Base-by-base conservation (phyloP, 768 basidiomycete species). In the Coprinellus micaceus region DNA sequence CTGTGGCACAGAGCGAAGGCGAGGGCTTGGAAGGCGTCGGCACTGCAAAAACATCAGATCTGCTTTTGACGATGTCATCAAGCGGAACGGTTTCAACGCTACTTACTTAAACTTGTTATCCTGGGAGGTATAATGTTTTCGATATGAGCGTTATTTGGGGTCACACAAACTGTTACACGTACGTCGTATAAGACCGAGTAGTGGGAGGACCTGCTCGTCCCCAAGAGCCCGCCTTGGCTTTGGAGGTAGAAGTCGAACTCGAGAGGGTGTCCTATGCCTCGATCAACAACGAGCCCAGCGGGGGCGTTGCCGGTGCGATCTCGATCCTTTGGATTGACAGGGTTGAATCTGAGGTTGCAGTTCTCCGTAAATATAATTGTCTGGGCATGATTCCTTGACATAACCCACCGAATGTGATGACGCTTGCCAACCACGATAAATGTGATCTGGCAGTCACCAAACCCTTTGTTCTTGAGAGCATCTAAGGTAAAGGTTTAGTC, bases 171-270 rank as follows among this genome's bases (percentile, higher is more conserved):
- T n/a, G n/a, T n/a, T n/a, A n/a, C n/a, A n/a, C n/a, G n/a, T n/a
- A n/a, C n/a, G 21, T 69, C 78, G 33, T 22, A 47, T 2, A 57
- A 10, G 57, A 78, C 77, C 5, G 73, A 72, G 61, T 81, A 81
- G 63, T 79, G 77, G 0, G 71, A 73, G 0, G 77, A 73, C 9
- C 78, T 67, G 54, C 86, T 89, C 0, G 89, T 93, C 6, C 91
- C 91, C 1, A 90, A 76, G 2, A 92, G 71, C 11, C 89, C 90
- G 0, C 81, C 88, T 56, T 93, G 91, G 51, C 85, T 86, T 63
- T 85, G 85, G 2, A 93, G 74, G 61, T 88, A 91, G 67, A 83
- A 93, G 61, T 93, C 91, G 36, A 85, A 85, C 53, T 89, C 87
- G 0, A 80, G 78, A 0, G 89, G 88, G 61, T 88, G 85, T 0